Percentiles rank a stretch among this genome's conserved stretches.
Evolutionary conservation across 1,284 basidiomycete species (phyloP).

Genomic region (Trametes versicolor): DNA sequence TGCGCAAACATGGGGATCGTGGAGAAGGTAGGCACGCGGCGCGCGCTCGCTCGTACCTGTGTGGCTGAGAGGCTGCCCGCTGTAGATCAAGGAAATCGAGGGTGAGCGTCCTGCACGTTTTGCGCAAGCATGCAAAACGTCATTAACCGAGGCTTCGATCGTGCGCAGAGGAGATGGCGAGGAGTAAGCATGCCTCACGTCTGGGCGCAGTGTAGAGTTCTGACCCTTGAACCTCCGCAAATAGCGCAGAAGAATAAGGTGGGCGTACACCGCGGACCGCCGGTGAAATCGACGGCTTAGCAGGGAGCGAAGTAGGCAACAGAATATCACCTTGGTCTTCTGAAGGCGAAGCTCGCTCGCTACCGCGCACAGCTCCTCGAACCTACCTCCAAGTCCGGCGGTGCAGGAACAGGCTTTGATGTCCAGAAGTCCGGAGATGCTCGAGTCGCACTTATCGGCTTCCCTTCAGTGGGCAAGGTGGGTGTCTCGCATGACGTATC

Average conservation of each 20-base stretch:
- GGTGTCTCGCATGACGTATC: slow-evolving; percentile 19
- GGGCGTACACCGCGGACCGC: slow-evolving; percentile 12
- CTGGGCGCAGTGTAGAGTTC: slow-evolving; percentile 19
- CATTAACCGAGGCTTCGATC: slow-evolving; percentile 5
- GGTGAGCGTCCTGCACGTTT: slow-evolving; percentile 59
- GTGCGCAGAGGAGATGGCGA: slow-evolving; percentile 89
- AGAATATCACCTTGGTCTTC: slow-evolving; percentile 89
- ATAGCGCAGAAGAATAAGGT: slow-evolving; percentile 94
- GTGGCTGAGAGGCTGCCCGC: slow-evolving; percentile 22
- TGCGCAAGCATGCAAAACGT: not conserved
- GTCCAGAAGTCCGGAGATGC: slow-evolving; percentile 96
- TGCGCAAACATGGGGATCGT: slow-evolving; percentile 80
- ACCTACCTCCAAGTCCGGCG: slow-evolving; percentile 83
- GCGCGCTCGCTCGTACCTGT: slow-evolving; percentile 7
- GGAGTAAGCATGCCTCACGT: slow-evolving; percentile 70
- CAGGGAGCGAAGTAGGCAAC: slow-evolving; percentile 70
- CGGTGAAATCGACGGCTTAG: slow-evolving; percentile 16
- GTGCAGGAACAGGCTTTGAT: slow-evolving; percentile 90
- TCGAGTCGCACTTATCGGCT: slow-evolving; percentile 92
- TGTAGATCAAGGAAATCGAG: slow-evolving; percentile 92
- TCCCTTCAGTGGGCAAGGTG: slow-evolving; percentile 94
- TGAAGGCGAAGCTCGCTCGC: slow-evolving; percentile 92
- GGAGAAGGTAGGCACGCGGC: slow-evolving; percentile 72
- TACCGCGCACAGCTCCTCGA: slow-evolving; percentile 93
- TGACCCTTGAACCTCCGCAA: slow-evolving; percentile 27